phyloP scores from a whole-genome alignment of 2,329 filamentous ascomycete genomes.

The Aureobasidium sp. region DNA sequence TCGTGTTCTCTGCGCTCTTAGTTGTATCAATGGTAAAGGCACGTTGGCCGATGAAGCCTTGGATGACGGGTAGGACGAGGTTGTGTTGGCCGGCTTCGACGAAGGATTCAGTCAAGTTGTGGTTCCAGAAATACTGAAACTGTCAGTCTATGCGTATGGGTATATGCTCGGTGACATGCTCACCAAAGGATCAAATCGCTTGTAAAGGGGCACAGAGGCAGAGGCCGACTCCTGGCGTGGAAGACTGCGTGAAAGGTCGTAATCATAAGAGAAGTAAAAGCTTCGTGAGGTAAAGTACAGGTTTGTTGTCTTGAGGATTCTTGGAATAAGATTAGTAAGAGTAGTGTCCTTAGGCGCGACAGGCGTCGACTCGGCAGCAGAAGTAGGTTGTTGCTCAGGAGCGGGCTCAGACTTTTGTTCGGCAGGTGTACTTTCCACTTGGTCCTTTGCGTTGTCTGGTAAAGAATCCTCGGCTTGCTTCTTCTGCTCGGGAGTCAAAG shows the following conservation, averaged over 20 bases:
- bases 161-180: constrained; percentile 21
- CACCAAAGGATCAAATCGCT: constrained; percentile 62
- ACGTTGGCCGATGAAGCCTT: constrained; percentile 87
- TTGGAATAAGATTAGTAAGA: constrained; percentile 59
- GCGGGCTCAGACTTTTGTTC: neutral
- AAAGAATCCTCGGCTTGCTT: constrained; percentile 29
- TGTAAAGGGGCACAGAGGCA: constrained; percentile 57
- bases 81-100: constrained; percentile 63
- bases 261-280: constrained; percentile 93
- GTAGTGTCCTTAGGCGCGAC: constrained; percentile 9
- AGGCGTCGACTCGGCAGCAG: neutral
- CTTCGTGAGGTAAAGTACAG: constrained; percentile 75
- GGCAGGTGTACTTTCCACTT: constrained; percentile 35
- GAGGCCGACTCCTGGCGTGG: constrained; percentile 33
- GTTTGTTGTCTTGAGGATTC: constrained; percentile 74
- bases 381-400: neutral
- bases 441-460: constrained; percentile 20
- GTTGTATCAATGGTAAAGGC: constrained; percentile 52
- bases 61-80: constrained; percentile 75
- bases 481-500: constrained; percentile 27
- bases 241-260: constrained; percentile 72
- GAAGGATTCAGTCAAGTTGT: constrained; percentile 65
- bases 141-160: neutral
- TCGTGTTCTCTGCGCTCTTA: constrained; percentile 24
- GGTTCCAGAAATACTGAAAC: constrained; percentile 80